Base-by-base conservation (phyloP, 2,329 filamentous ascomycete species). In the Oidium heveae region DNA sequence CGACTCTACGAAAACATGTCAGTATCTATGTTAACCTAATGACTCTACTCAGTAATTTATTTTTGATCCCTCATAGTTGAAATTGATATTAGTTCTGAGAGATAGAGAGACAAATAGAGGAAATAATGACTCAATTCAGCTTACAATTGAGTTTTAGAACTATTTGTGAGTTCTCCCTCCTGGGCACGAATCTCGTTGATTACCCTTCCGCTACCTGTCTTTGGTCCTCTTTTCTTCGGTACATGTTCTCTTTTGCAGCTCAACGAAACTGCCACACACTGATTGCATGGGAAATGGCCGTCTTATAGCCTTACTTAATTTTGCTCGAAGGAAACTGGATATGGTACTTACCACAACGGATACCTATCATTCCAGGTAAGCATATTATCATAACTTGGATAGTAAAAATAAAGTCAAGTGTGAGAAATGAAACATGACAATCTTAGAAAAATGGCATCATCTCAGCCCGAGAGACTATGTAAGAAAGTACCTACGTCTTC, bases 231-330 rank as follows among this genome's bases (percentile, higher is more conserved):
- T 65, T 79, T 79, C 64, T 77, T 74, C 15, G 77, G 77, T 46
- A 80, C 72, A 61, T 78, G 75, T 61, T 80, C 77, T 63, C 77
- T 76, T 59, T 76, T 80, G 67, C 77, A 80, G n/a, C 68, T 71
- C 57, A 80, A 70, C 24, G 74, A 71, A 33, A 76, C 75, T 56
- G 73, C 72, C 54, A 71, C 66, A 64, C 77, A 80, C 62, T 79
- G 78, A 64, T 76, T 75, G 67, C 77, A 80, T 4, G 76, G 74
- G 52, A 66, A 68, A 53, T 66, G 61, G 53, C 69, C 69, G 60
- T 71, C 69, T 49, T 33, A 24, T 15, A 32, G 15, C 2, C 7
- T 49, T 15, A 49, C 41, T 44, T 33, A 28, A 49, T 28, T 32
- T 18, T 49, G 46, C 28, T 28, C 22, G 7, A 33, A 33, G 46